Base-by-base conservation (phyloP, 352 stramenopile genomes). In the Phytophthora melonis region DNA sequence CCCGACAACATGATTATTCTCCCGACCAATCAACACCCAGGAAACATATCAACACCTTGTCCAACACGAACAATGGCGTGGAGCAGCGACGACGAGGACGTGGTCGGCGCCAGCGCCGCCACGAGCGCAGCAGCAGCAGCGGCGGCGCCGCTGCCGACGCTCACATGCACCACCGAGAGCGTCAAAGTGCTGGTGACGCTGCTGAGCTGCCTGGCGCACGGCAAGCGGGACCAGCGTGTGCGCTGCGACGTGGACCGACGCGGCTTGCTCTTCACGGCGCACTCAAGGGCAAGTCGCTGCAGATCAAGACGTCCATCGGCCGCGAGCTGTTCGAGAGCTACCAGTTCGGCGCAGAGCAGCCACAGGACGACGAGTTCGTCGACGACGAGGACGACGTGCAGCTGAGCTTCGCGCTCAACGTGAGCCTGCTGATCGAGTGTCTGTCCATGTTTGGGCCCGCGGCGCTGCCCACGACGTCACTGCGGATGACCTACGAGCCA, bases 201-300 rank as follows among this genome's bases (percentile, higher is more conserved):
- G 34, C 77, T 96, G 6, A 79, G 68, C 55, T 95, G 87, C 39
- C 62, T 96, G 23, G 74, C 83, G 34, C 74, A 86, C 25, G 74
- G 86, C 52, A 93, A 90, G 63, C 93, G 91, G 60, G 88, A 95
- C 62, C 83, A 94, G 68, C 90, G 88, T 63, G 81, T 96, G 13
- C 87, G 86, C 19, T 95, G 88, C 55, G 88, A 96, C 70, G 79
- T 91, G 45, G 90, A 96, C 58, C 25, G 39, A 9, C 70, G 72
- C 7, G 88, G 90, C 36, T 58, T 93, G 70, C 74, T 94, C 3
- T 93, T 96, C 69, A 95, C 88, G 5, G 71, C 81, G 27, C 86
- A 95, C 58, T 95, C 89, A 91, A 89, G 56, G 88, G 90, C 55
- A 96, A 96, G 66, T 93, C 88, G 66, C 79, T 96, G 27, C 90